Base-by-base conservation (phyloP, 495 filamentous ascomycete species). In the Cetradonia linearis region DNA sequence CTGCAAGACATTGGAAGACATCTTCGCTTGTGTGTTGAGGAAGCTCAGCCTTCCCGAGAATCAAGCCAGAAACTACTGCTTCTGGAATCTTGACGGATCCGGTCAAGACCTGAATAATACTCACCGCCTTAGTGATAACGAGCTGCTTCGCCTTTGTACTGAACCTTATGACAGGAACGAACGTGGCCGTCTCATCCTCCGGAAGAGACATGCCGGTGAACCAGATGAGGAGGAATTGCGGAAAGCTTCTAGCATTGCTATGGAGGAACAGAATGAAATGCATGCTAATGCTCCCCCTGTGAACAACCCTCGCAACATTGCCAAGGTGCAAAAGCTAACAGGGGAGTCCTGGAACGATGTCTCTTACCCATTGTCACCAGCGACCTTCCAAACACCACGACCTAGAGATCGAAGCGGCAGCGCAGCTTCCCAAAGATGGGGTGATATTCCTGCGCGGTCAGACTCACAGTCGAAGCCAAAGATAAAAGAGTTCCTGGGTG, bases 1-100 rank as follows among this genome's bases (percentile, higher is more conserved):
- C 63, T 96, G 89, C 78, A 89, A 85, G 67, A 94, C 86, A 2
- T 83, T 88, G 36, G 93, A 97, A 63, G 89, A 96, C 59, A 85
- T 99, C 56, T 88, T 96, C 71, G 76, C 87, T 30, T 84, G 83
- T 60, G 92, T 92, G 2, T 72, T 96, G 27, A 85, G 83, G 64
- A 97, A 97, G 68, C 85, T 95, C 16, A 77, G 77, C 56, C 76
- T 88, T 27, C 81, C 86, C 13, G 87, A 91, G 67, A 83, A 86
- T 62, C 86, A 88, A 62, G 84, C 85, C 62, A 76, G 86, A 64
- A 88, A 88, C 63, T 88, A 89, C 69, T 89, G 86, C 72, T 91
- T 91, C 74, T 91, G 86, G 72, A 80, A 87, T 8, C 74, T 96
- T 63, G 85, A 87, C 69, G 91, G 89, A 52, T 72, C 86, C n/a